Conservation (phyloP, 257 asterid genomes). For the Perilla frutescens region DNA sequence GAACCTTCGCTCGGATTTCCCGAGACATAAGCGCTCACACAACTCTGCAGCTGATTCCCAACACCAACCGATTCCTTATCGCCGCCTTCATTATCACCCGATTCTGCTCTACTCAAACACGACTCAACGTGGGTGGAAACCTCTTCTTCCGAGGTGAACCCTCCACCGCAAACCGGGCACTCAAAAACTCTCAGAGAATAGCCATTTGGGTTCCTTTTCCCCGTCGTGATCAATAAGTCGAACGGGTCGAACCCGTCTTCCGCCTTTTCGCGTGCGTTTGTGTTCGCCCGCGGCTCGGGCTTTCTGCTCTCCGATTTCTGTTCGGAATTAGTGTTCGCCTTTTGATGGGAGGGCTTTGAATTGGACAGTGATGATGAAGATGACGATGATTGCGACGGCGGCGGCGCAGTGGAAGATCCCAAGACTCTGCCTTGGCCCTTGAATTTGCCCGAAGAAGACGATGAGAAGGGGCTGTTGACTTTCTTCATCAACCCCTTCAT, state of each 20-base stretch:
- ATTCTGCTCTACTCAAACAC: slow-evolving; percentile 56
- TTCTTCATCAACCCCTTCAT: slow-evolving; percentile 93
- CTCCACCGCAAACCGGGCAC: slow-evolving; percentile 84
- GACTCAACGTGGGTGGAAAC: slow-evolving; percentile 74
- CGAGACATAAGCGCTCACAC: slow-evolving; percentile 65
- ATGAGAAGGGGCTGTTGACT: slow-evolving; percentile 70
- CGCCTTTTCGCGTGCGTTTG: slow-evolving; percentile 33
- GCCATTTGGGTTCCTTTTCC: slow-evolving; percentile 78
- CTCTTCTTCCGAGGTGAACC: slow-evolving; percentile 75
- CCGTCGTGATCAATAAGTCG: slow-evolving; percentile 72
- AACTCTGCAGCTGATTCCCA: slow-evolving; percentile 54
- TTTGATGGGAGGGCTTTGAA: slow-evolving; percentile 44
- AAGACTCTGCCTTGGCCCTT: slow-evolving; percentile 90
- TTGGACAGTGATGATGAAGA: slow-evolving; percentile 39
- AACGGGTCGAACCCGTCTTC: slow-evolving; percentile 80
- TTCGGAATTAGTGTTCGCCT: slow-evolving; percentile 38
- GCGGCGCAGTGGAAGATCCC: slow-evolving; percentile 67
- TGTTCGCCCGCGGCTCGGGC: slow-evolving; percentile 33
- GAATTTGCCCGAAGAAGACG: slow-evolving; percentile 78
- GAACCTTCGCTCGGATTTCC: slow-evolving; percentile 74
- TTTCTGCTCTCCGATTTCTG: slow-evolving; percentile 39
- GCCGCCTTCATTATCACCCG: slow-evolving; percentile 27
- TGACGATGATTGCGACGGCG: slow-evolving; percentile 42
- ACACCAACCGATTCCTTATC: slow-evolving; percentile 35
- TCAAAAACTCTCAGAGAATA: slow-evolving; percentile 71